phyloP scores from a whole-genome alignment of 805 yeast genomes.

The Kuraishia floccosa region DNA sequence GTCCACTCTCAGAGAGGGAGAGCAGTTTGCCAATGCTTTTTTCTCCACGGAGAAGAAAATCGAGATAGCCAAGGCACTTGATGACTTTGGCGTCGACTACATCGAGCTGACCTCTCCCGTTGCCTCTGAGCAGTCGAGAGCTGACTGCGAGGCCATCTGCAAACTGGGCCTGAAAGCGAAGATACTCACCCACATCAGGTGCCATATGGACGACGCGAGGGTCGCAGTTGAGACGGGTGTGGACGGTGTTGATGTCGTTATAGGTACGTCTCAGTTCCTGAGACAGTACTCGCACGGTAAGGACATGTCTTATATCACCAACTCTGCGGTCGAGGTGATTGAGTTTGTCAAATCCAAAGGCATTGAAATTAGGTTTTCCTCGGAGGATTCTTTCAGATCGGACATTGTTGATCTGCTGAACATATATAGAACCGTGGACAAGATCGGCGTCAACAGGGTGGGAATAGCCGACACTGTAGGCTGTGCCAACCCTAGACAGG shows the following conservation, averaged over 20 bases:
- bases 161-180: slow-evolving; percentile 93
- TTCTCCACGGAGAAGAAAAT: slow-evolving; percentile 91
- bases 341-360: slow-evolving; percentile 96
- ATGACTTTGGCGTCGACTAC: slow-evolving; percentile 97
- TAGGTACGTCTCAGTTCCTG: slow-evolving; percentile 92
- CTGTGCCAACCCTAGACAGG: slow-evolving; percentile 98
- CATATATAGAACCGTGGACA: slow-evolving; percentile 92
- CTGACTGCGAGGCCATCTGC: slow-evolving; percentile 96
- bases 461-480: slow-evolving; percentile 99
- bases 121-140: slow-evolving; percentile 88
- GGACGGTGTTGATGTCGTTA: slow-evolving; percentile 97
- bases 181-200: slow-evolving; percentile 91
- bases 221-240: slow-evolving; percentile 98
- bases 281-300: slow-evolving; percentile 96
- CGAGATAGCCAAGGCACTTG: slow-evolving; percentile 93
- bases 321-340: slow-evolving; percentile 91
- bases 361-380: slow-evolving; percentile 91
- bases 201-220: slow-evolving; percentile 98
- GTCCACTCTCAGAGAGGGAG: slow-evolving; percentile 96
- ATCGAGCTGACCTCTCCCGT: slow-evolving; percentile 97
- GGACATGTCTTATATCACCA: slow-evolving; percentile 96
- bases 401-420: slow-evolving; percentile 92
- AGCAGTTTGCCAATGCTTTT: slow-evolving; percentile 96
- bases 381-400: slow-evolving; percentile 96
- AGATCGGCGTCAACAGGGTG: slow-evolving; percentile 95